Base-by-base conservation (phyloP, 129 eudicot species). In the Artemisia tridentata region DNA sequence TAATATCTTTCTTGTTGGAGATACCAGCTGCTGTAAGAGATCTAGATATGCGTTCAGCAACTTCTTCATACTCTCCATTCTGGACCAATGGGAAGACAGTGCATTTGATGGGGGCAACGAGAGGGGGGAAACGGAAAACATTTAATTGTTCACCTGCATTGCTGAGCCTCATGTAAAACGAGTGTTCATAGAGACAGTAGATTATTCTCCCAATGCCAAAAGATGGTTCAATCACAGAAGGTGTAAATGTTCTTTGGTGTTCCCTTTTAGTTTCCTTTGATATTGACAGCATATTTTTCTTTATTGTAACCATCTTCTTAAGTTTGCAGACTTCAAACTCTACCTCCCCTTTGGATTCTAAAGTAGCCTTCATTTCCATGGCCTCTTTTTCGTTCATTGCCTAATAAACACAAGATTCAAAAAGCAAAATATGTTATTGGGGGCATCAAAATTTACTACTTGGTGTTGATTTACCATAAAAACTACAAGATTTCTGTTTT, bases 201-300 rank as follows among this genome's bases (percentile, higher is more conserved):
- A 89, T 89, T 20, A 89, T 89, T 41, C 96, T 76, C 18, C 96
- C 96, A 60, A 89, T 86, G n/a, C 96, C 96, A 78, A 89, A 89
- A 3, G 96, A 89, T 6, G 96, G 96, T 53, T 89, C 96, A 45
- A 89, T 86, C 54, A 89, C 96, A 19, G 96, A 89, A 4, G 96
- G 96, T 0, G 96, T 86, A 49, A 89, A 89, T 53, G 81, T 86
- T 57, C 96, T 82, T 64, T 89, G 96, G 62, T 86, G 93, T 56
- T 89, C 96, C 47, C 82, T 89, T 75, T 82, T 89, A 13, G 8
- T 86, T 67, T 86, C 96, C 69, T 85, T 88, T 66, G 96, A 88
- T 38, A 88, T 85, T 5, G 86, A 68, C 0, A 88, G 78, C 95
- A 88, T 88, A 72, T 57, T 85, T 38, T 76, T 81, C 79, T 69